phyloP scores from a whole-genome alignment of 2,329 filamentous ascomycete species.

The Alternaria hordeiaustralica region DNA sequence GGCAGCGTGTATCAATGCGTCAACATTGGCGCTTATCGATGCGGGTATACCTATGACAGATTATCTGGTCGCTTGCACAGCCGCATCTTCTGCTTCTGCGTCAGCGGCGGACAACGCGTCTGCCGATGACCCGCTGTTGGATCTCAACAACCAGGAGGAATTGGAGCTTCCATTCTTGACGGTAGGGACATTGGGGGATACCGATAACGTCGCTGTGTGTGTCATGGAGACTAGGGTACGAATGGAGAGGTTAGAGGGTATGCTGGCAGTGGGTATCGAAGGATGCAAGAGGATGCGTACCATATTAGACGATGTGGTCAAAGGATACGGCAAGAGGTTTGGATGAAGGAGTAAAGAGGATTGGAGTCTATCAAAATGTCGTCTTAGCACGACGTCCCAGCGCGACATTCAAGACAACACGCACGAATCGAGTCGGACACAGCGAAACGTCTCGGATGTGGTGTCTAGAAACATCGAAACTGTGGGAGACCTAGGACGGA shows the following conservation, averaged over 20 bases:
- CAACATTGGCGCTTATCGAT: conserved; percentile 89
- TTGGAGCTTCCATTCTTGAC: conserved; percentile 89
- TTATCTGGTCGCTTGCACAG: conserved; percentile 87
- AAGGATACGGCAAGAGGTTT: conserved; percentile 45
- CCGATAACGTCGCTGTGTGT: conserved; percentile 77
- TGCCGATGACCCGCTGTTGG: conserved; percentile 75
- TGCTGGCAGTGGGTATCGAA: conserved; percentile 91
- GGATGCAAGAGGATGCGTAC: conserved; percentile 85
- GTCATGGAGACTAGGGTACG: conserved; percentile 91
- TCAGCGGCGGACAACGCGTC: conserved; percentile 64
- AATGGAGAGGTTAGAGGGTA: conserved; percentile 80
- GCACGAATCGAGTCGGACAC: neutral
- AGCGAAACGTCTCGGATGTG: neutral
- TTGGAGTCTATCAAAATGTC: neutral
- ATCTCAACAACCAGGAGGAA: conserved; percentile 81
- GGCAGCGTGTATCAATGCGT: conserved; percentile 87
- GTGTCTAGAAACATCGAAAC: neutral
- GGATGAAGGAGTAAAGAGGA: conserved; percentile 16
- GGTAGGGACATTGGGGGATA: conserved; percentile 77
- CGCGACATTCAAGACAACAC: neutral
- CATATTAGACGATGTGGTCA: conserved; percentile 80
- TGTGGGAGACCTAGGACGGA: neutral
- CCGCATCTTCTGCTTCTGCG: conserved; percentile 74
- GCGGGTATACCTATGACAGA: conserved; percentile 95
- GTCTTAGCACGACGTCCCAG: neutral